Conservation (phyloP, 75 land plant species). For the Sequoiadendron giganteum region DNA sequence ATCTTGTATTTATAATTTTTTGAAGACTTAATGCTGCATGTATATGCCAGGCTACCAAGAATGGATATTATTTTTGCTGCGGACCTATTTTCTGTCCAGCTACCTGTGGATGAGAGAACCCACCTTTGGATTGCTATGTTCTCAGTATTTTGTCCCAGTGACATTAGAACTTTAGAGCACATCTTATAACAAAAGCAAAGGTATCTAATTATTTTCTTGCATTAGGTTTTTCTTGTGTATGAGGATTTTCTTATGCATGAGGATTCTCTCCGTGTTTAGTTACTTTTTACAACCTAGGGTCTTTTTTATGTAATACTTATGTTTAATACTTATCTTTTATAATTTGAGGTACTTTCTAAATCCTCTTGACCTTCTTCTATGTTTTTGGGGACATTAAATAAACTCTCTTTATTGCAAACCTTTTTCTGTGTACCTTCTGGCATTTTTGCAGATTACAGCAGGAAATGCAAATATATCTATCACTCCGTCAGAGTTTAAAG, state of each 20-base stretch:
- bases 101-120: slow-evolving; percentile 66
- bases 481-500: slow-evolving; percentile 55
- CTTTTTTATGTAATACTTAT: background rate
- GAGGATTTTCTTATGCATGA: background rate
- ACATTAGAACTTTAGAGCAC: slow-evolving; percentile 58
- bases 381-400: background rate
- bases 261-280: background rate
- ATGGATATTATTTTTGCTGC: slow-evolving; percentile 75
- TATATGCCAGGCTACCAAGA: slow-evolving; percentile 58
- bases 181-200: slow-evolving; percentile 79
- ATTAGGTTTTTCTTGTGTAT: too few species aligned
- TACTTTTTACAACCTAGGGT: background rate
- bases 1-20: background rate
- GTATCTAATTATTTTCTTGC: slow-evolving; percentile 25
- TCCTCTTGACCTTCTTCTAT: background rate
- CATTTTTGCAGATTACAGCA: slow-evolving; percentile 59
- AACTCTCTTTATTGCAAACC: background rate
- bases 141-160: slow-evolving; percentile 60
- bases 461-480: slow-evolving; percentile 67
- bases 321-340: background rate
- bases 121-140: slow-evolving; percentile 81
- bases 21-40: background rate
- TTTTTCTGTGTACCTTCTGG: background rate
- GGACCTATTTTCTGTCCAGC: slow-evolving; percentile 62
- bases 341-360: background rate